Evolutionary conservation across 495 filamentous ascomycete species (phyloP), one percentile per base, ranked within the genome.

Genomic region (Elaphomyces granulatus): DNA sequence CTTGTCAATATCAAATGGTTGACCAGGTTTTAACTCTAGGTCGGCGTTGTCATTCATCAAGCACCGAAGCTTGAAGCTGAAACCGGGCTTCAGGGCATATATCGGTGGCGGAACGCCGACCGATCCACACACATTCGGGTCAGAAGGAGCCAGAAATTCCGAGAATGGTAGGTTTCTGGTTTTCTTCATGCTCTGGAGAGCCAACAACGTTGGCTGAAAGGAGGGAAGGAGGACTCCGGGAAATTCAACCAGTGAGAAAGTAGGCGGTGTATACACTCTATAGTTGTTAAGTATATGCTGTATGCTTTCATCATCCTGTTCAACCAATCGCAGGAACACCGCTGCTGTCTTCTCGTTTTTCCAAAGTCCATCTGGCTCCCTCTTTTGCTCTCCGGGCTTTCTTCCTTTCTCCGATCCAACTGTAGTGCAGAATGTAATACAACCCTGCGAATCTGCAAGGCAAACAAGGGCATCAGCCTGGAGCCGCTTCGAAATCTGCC

Each of bases 141-240:
- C 20, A 10, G 12, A 19, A 17, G 77, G 69, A 4, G 68, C 71
- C 26, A 84, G 51, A 10, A 77, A 52, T 15, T 79, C 59, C 1
- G 67, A 45, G 45, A 87, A 80, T 1, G 80, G 81, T 4, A 85
- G 32, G 39, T 69, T 54, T 0, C 53, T 48, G 4, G 47, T 52
- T 16, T 45, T 51, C 26, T 66, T 70, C 58, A 83, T 77, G 1
- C 54, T 47, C 45, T 85, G 75, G 0, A 87, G 58, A 4, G 75
- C 78, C 44, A 61, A 55, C n/a, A 86, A 56, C 0, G 76, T 78
- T 15, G 76, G 71, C 32, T 75, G 60, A 47, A 87, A 87, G 1
- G 80, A 67, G 0, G 73, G 66, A 9, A 83, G 64, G 1, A 87
- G 59, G 3, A 87, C 59, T 7, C 73, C 75, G 0, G 80, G 80